These are phyloP conservation scores for Trypanosoma boissoni DNA, from an alignment of 208 protist genomes.

Conservation along the genomic window DNA sequence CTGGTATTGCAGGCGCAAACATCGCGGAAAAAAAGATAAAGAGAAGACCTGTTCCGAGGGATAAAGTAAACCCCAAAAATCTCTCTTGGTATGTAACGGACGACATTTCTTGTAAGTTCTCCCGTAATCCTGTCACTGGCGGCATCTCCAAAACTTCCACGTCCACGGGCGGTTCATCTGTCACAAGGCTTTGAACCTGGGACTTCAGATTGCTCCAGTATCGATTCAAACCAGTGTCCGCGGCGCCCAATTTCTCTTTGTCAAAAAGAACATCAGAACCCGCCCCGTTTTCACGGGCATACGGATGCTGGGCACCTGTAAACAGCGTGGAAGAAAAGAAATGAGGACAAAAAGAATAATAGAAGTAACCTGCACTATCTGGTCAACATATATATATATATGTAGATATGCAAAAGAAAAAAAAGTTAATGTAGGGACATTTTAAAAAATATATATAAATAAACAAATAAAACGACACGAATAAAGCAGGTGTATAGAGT, in stretches of 20 bases:
- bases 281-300: neutral
- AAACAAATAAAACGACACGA: too few relatives aligned
- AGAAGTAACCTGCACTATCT: too few relatives aligned
- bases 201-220: constrained; percentile 59
- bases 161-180: constrained; percentile 50
- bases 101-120: constrained; percentile 60
- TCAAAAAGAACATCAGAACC: constrained; percentile 1
- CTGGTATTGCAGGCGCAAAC: constrained; percentile 52
- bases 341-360: too few relatives aligned
- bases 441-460: too few relatives aligned
- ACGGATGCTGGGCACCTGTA: neutral
- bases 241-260: constrained; percentile 4
- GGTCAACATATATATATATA: too few relatives aligned
- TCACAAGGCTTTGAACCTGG: constrained; percentile 41
- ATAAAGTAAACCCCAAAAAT: constrained; percentile 77
- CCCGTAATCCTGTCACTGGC: constrained; percentile 39
- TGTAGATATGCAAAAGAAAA: too few relatives aligned
- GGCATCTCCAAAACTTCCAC: constrained; percentile 56
- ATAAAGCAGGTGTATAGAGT: too few relatives aligned
- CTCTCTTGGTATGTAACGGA: constrained; percentile 80
- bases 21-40: constrained; percentile 65
- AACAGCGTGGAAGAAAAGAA: constrained; percentile 2
- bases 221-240: constrained; percentile 5
- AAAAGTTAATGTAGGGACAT: too few relatives aligned
- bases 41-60: constrained; percentile 79